Evolutionary conservation across 2,329 filamentous ascomycete species (phyloP).

Genomic region (Pyricularia pennisetigena): DNA sequence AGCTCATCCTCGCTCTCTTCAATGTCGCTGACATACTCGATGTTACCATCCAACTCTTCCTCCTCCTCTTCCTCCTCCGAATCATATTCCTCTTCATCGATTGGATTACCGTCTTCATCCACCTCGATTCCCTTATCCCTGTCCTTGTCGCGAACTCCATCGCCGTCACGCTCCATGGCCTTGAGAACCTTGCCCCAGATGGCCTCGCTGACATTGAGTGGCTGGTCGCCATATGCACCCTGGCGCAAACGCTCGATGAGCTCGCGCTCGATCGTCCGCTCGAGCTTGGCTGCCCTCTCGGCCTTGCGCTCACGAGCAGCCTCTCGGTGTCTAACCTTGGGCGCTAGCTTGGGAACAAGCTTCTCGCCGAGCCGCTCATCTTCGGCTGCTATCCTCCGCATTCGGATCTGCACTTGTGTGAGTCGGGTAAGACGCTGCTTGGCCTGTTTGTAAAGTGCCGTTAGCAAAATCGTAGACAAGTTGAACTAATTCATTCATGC

Average conservation of each 20-base stretch:
- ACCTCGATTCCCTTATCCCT: slow-evolving; percentile 78
- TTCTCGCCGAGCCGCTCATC: slow-evolving; percentile 83
- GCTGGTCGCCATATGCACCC: slow-evolving; percentile 89
- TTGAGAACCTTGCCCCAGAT: slow-evolving; percentile 97
- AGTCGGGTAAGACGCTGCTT: slow-evolving; percentile 91
- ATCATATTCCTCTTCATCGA: slow-evolving; percentile 53
- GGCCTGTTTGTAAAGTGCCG: slow-evolving; percentile 33
- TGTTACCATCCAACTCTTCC: slow-evolving; percentile 56
- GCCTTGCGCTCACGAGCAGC: slow-evolving; percentile 60
- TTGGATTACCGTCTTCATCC: slow-evolving; percentile 58
- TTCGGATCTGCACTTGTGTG: slow-evolving; percentile 80
- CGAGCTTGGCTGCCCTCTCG: slow-evolving; percentile 81
- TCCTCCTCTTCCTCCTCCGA: slow-evolving; percentile 66
- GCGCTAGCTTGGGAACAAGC: slow-evolving; percentile 79
- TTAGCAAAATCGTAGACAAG: slow-evolving; percentile 3
- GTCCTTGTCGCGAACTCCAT: slow-evolving; percentile 76
- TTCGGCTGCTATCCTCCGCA: slow-evolving; percentile 74
- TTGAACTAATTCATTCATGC: slow-evolving; percentile 1
- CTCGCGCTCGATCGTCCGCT: slow-evolving; percentile 91
- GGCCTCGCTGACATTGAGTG: slow-evolving; percentile 86
- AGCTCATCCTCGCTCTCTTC: slow-evolving; percentile 76
- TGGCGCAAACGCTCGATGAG: slow-evolving; percentile 83
- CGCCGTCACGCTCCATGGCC: slow-evolving; percentile 78
- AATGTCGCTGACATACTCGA: slow-evolving; percentile 90
- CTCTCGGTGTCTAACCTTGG: slow-evolving; percentile 75